A percentile compares a stretch with the other conserved stretches of the same genome.
These are phyloP conservation scores for Tulasnella sp. DNA, from an alignment of 768 basidiomycete species.

Conservation along the genomic window DNA sequence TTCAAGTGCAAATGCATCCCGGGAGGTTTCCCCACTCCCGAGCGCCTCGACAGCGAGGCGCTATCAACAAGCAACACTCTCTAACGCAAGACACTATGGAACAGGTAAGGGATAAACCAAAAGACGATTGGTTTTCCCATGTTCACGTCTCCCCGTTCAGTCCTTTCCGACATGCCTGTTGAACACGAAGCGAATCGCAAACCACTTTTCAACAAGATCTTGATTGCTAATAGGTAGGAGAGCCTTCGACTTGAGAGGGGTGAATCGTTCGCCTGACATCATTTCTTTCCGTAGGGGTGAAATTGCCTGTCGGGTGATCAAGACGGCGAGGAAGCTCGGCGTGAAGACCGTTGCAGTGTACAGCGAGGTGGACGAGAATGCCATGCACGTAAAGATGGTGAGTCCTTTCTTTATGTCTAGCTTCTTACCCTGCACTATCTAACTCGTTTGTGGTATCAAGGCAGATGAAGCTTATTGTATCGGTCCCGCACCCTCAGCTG, in stretches of 20 bases:
- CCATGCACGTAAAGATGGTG: conserved; percentile 78
- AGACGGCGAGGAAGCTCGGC: conserved; percentile 79
- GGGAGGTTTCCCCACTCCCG: neutral
- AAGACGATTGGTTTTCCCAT: neutral
- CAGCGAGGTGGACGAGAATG: conserved; percentile 73
- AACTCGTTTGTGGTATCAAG: conserved; percentile 27
- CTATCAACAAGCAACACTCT: neutral
- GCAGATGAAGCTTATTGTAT: conserved; percentile 91
- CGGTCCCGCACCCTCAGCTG: conserved; percentile 79
- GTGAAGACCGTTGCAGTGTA: conserved; percentile 90
- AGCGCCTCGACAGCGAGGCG: neutral
- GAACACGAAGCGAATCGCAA: conserved; percentile 14
- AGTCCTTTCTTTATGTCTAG: neutral
- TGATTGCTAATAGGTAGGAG: conserved; percentile 80
- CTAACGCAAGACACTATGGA: neutral
- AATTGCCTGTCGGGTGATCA: conserved; percentile 91
- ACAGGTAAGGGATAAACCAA: neutral
- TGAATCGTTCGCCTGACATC: neutral
- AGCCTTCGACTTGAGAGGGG: neutral
- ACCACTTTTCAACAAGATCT: conserved; percentile 69
- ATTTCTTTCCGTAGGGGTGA: conserved; percentile 55
- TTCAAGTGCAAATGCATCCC: neutral
- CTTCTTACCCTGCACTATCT: neutral
- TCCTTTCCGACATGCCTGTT: neutral
- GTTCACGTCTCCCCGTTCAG: neutral